Conservation (phyloP, 352 stramenopile species). For the Phytophthora palmivora region DNA sequence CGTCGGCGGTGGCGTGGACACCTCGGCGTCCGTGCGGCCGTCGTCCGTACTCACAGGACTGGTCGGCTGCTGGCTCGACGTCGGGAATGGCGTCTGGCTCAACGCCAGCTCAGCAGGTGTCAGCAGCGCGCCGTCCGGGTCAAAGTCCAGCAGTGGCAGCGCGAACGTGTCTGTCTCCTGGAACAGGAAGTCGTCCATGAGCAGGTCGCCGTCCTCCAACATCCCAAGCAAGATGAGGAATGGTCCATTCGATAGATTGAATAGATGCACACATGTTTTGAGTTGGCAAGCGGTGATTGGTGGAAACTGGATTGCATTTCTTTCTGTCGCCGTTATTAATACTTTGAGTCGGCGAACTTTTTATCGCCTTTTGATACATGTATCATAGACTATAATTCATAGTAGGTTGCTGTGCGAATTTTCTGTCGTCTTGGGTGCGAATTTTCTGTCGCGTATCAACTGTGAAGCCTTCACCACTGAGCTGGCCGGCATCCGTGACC, state of each 20-base stretch:
- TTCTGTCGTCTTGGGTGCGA: not conserved
- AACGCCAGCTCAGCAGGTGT: conserved; percentile 27
- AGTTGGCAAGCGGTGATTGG: conserved; percentile 66
- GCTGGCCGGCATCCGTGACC: conserved; percentile 65
- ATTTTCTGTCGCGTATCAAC: not conserved
- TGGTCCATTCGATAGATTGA: not conserved
- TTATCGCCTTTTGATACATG: no score
- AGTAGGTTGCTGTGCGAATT: no score
- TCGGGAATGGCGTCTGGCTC: conserved; percentile 11
- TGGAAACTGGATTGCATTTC: conserved; percentile 27
- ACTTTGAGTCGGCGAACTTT: no score
- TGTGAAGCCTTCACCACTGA: conserved; percentile 53
- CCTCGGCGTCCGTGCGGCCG: conserved; percentile 56
- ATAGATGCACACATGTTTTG: conserved; percentile 25
- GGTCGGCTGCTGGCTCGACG: conserved; percentile 18
- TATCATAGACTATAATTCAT: no score
- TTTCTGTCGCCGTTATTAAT: conserved; percentile 21
- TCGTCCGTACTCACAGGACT: conserved; percentile 55
- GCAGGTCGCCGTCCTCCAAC: conserved; percentile 10
- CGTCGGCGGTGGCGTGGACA: conserved; percentile 51
- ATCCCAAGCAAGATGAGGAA: conserved; percentile 3
- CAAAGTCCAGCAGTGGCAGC: conserved; percentile 56
- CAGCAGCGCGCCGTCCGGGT: conserved; percentile 34
- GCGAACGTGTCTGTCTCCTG: conserved; percentile 45
- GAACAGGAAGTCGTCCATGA: conserved; percentile 67